These are phyloP conservation scores for Emericellopsis cladophorae DNA, from an alignment of 2,329 filamentous ascomycete species.

Conservation along the genomic window DNA sequence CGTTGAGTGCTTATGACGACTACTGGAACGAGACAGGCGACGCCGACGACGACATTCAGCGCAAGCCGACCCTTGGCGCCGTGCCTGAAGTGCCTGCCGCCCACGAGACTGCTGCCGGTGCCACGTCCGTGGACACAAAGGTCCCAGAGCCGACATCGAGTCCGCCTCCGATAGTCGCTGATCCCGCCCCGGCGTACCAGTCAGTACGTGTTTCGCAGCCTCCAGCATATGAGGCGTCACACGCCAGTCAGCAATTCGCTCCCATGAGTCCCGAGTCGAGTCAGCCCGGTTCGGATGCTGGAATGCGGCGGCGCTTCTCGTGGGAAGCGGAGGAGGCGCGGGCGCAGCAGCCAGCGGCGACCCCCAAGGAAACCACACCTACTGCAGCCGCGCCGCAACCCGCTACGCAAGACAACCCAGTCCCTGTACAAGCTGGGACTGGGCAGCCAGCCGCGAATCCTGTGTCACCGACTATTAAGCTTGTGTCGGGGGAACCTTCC, in stretches of 20 bases:
- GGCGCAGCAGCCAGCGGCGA: constrained; percentile 2
- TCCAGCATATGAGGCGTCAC: no score
- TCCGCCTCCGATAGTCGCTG: neutral
- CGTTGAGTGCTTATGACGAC: constrained; percentile 54
- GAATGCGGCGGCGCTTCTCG: constrained; percentile 17
- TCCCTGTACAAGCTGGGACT: constrained; percentile 1
- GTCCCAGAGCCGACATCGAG: no score
- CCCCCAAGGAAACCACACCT: neutral
- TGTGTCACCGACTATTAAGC: constrained; percentile 1
- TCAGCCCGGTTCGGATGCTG: neutral
- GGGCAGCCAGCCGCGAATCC: neutral
- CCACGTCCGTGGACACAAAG: neutral
- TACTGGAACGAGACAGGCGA: constrained; percentile 40
- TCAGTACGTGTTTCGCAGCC: no score
- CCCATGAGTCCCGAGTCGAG: neutral
- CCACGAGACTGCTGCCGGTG: neutral
- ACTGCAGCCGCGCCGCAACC: neutral
- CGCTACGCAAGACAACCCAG: neutral
- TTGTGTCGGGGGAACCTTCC: neutral
- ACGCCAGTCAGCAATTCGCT: no score
- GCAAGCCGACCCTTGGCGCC: neutral
- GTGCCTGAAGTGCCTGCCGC: constrained; percentile 1
- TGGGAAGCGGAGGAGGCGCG: constrained; percentile 18
- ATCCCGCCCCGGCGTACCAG: neutral
- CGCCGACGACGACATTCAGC: no score